Percentiles rank a stretch among this genome's conserved stretches.
Conservation (phyloP, 805 yeast species). For the Metschnikowia lochheadii region DNA sequence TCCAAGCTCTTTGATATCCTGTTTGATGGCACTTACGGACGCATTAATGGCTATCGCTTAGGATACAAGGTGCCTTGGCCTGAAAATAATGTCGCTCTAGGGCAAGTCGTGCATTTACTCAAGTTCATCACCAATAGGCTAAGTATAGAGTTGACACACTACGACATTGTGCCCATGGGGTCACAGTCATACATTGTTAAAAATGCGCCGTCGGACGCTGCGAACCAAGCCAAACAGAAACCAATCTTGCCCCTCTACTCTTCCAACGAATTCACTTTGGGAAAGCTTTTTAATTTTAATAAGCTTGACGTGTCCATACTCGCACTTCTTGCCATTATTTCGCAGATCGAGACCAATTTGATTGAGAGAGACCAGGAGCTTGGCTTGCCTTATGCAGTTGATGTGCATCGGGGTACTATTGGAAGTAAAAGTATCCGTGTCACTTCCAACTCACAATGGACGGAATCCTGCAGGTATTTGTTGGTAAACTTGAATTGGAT, state of each 20-base stretch:
- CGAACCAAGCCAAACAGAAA: conserved; percentile 22
- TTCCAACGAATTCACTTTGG: conserved; percentile 68
- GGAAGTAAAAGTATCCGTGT: conserved; percentile 75
- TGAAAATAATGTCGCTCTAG: conserved; percentile 88
- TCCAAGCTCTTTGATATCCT: conserved; percentile 81
- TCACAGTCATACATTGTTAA: conserved; percentile 75
- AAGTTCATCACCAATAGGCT: conserved; percentile 60
- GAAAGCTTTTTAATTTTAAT: conserved; percentile 67
- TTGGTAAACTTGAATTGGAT: conserved; percentile 81
- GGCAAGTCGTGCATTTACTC: conserved; percentile 70
- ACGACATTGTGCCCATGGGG: conserved; percentile 75
- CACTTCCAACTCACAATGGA: conserved; percentile 79
- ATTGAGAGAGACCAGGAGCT: conserved; percentile 47
- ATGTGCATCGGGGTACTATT: conserved; percentile 53
- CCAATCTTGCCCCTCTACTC: conserved; percentile 56
- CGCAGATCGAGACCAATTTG: conserved; percentile 45
- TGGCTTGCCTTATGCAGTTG: conserved; percentile 72
- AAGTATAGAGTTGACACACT: conserved; percentile 51
- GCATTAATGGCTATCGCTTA: conserved; percentile 80
- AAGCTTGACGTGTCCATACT: conserved; percentile 79
- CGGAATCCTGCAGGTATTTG: conserved; percentile 78
- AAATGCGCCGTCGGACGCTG: conserved; percentile 7
- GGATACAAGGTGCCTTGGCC: conserved; percentile 83
- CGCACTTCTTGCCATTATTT: conserved; percentile 61
- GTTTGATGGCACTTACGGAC: conserved; percentile 65